phyloP scores from a whole-genome alignment of 139 green algal genomes.

The Eudorina sp. region DNA sequence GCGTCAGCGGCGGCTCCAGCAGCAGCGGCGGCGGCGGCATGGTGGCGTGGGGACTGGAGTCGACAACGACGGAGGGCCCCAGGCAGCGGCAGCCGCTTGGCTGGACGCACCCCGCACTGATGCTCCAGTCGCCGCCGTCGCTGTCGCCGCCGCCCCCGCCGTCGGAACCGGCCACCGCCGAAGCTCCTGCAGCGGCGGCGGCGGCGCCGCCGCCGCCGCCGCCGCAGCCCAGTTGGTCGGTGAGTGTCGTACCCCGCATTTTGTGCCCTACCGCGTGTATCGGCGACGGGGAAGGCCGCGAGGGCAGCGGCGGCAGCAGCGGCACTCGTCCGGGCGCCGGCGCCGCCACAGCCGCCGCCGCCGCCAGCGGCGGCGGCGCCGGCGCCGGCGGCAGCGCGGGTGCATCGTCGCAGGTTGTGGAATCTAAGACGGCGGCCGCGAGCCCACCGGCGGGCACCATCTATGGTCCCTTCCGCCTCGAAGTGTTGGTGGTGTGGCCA shows the following conservation, averaged over 20 bases:
- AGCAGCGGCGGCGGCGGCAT: too few species aligned
- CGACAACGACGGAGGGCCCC: too few species aligned
- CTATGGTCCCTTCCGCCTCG: neutral
- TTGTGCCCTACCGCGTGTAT: neutral
- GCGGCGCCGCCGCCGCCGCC: neutral
- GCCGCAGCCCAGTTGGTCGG: neutral
- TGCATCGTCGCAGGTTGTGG: too few species aligned
- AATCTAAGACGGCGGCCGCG: too few species aligned
- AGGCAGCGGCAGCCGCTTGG: too few species aligned
- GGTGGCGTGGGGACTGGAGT: too few species aligned
- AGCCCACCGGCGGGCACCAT: neutral
- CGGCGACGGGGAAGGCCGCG: neutral
- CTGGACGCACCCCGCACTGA: neutral
- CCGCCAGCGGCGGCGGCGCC: neutral
- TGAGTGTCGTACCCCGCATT: neutral
- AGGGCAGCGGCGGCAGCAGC: neutral
- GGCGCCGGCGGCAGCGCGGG: too few species aligned
- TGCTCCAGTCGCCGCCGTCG: neutral
- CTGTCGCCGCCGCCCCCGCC: neutral
- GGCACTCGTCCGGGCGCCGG: too few species aligned
- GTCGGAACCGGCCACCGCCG: neutral
- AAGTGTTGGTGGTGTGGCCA: neutral
- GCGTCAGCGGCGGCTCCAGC: too few species aligned
- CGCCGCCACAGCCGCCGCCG: too few species aligned
- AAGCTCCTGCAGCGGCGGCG: neutral